phyloP scores from a whole-genome alignment of 1,139 yeast genomes.

The Wickerhamomyces sp. region DNA sequence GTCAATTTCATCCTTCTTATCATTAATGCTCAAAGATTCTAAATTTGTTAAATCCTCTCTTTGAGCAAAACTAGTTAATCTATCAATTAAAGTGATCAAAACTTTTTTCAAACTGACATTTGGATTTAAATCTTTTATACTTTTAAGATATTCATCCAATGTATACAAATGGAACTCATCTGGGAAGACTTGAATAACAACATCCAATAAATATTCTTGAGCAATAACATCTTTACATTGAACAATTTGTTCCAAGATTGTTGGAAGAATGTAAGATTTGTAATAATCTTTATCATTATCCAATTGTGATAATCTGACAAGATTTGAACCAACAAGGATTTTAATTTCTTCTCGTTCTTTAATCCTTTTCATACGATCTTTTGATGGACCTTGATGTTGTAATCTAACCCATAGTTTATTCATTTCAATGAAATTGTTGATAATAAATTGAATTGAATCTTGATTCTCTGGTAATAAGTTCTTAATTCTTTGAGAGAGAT shows the following conservation, averaged over 20 bases:
- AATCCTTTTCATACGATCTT: conserved; percentile 70
- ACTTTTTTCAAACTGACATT: conserved; percentile 63
- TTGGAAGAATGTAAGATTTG: conserved; percentile 63
- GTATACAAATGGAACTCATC: conserved; percentile 85
- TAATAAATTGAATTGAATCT: conserved; percentile 57
- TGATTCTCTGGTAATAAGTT: conserved; percentile 50
- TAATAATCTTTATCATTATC: conserved; percentile 69
- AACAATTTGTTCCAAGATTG: conserved; percentile 80
- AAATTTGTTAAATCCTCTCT: conserved; percentile 25
- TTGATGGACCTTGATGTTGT: conserved; percentile 92
- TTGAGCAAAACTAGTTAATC: conserved; percentile 57
- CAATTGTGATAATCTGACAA: conserved; percentile 83
- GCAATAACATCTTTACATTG: conserved; percentile 92
- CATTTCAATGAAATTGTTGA: conserved; percentile 92
- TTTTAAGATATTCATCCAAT: conserved; percentile 57
- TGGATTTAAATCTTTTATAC: conserved; percentile 67
- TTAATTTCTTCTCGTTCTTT: conserved; percentile 85
- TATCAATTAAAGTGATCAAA: conserved; percentile 63
- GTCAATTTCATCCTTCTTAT: conserved; percentile 6
- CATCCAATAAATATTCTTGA: conserved; percentile 86
- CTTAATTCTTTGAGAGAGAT: conserved; percentile 78
- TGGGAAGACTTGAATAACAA: conserved; percentile 89
- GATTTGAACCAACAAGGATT: conserved; percentile 86
- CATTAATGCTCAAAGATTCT: conserved; percentile 15
- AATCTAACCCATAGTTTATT: conserved; percentile 95